Base-by-base conservation (phyloP, 78 protist species). In the Tieghemostelium lacteum region DNA sequence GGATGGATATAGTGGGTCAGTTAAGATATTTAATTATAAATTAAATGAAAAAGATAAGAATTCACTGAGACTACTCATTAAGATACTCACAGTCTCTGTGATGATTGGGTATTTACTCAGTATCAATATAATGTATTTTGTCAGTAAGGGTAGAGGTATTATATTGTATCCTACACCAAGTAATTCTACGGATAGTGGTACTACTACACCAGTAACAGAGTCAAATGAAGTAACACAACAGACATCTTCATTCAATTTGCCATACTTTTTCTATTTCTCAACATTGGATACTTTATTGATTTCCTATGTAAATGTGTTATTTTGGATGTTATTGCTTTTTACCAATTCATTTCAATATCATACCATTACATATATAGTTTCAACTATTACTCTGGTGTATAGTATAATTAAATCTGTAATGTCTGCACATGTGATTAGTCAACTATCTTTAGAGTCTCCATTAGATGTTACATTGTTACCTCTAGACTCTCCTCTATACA, bases 211-310 rank as follows among this genome's bases (percentile, higher is more conserved):
- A 12, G 29, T 6, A 5, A 28, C 67, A 3, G 7, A 28, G 3
- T 28, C 36, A 10, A 61, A 20, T 55, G 62, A 8, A 55, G 12
- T 19, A 55, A 8, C 62, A 3, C 16, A 3, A 19, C 16, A 8
- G 28, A 17, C 63, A 67, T 40, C 40, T 19, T 4, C 49, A 26
- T 67, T 80, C 19, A 67, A 80, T 67, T 39, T 80, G n/a, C 62
- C 65, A n/a, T 83, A 83, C 50, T 83, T 83, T 28, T 37, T 69
- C 22, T 83, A 40, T n/a, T 83, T 58, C n/a, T 83, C 91, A 20
- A 40, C 76, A 5, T 69, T 83, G 26, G 91, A 83, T 69, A 34
- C 52, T 5, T 70, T 83, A 2, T 31, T 83, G 20, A 28, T 83
- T 24, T 40, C 70, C 26, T 83, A 60, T 57, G 17, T 69, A 3